phyloP scores from a whole-genome alignment of 169 alveolate genomes.

The Perkinsus chesapeaki region DNA sequence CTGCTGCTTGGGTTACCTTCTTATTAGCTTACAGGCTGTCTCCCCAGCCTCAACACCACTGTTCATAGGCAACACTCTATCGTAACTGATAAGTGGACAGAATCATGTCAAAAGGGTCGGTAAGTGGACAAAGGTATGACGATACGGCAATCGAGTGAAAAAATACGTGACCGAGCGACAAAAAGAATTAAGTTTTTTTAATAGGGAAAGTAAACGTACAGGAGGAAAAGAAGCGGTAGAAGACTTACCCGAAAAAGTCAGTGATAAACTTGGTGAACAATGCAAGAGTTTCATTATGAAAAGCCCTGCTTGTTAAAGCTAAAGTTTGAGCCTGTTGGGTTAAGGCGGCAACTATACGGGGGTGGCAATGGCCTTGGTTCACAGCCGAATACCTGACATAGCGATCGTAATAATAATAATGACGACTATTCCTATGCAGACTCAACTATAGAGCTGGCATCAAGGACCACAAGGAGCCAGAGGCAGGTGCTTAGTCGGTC shows the following conservation, averaged over 20 bases:
- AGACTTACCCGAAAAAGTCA: conserved; percentile 58
- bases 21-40: conserved; percentile 78
- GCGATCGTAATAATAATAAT: background rate
- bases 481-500: background rate
- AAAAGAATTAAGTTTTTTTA: no score
- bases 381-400: conserved; percentile 33
- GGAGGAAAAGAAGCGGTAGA: background rate
- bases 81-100: conserved; percentile 36
- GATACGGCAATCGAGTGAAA: no score
- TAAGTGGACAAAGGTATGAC: no score
- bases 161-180: no score
- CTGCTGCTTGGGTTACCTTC: conserved; percentile 39
- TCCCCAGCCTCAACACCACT: conserved; percentile 89
- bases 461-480: background rate
- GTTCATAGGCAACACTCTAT: conserved; percentile 79
- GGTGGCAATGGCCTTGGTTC: conserved; percentile 85
- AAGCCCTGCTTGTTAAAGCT: conserved; percentile 75
- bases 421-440: no score
- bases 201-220: no score
- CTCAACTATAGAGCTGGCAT: background rate
- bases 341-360: conserved; percentile 70
- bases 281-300: conserved; percentile 69
- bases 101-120: background rate
- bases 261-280: conserved; percentile 59
- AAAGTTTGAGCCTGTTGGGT: conserved; percentile 64